Percentiles rank a stretch among this genome's conserved stretches.
Conservation (phyloP, 2,329 filamentous ascomycete genomes). For the Westerdykella sp. region DNA sequence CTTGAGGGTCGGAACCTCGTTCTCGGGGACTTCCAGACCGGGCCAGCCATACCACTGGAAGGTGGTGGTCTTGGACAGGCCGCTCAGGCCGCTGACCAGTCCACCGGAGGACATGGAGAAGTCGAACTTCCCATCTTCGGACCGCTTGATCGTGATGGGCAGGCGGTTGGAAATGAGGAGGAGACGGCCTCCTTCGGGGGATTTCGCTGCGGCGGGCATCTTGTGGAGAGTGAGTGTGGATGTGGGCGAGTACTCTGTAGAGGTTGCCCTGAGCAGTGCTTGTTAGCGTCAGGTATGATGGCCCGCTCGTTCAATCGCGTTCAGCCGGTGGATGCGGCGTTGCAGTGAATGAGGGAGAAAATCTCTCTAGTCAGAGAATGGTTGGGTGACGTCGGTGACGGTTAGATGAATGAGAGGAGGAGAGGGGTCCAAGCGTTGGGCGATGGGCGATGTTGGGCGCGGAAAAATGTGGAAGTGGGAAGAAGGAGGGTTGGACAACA, state of each 20-base stretch:
- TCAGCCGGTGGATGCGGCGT: not conserved
- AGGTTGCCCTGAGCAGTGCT: not conserved
- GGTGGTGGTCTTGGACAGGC: slow-evolving; percentile 82
- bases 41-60: slow-evolving; percentile 99
- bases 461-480: too few relatives aligned
- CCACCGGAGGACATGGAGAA: slow-evolving; percentile 97
- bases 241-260: not conserved
- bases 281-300: too few relatives aligned
- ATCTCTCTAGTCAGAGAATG: not conserved
- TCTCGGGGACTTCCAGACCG: slow-evolving; percentile 81
- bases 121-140: slow-evolving; percentile 82
- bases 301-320: too few relatives aligned
- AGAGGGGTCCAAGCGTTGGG: not conserved
- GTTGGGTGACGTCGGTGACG: not conserved
- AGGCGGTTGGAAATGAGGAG: slow-evolving; percentile 91
- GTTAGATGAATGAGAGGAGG: not conserved
- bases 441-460: not conserved
- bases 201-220: slow-evolving; percentile 30
- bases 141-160: slow-evolving; percentile 92
- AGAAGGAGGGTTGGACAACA: too few relatives aligned
- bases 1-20: slow-evolving; percentile 68
- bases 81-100: slow-evolving; percentile 86
- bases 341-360: not conserved
- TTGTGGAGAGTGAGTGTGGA: slow-evolving; percentile 8
- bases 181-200: slow-evolving; percentile 47